Evolutionary conservation across 495 filamentous ascomycete genomes (phyloP).

Genomic region (Penicillium flavigenum): DNA sequence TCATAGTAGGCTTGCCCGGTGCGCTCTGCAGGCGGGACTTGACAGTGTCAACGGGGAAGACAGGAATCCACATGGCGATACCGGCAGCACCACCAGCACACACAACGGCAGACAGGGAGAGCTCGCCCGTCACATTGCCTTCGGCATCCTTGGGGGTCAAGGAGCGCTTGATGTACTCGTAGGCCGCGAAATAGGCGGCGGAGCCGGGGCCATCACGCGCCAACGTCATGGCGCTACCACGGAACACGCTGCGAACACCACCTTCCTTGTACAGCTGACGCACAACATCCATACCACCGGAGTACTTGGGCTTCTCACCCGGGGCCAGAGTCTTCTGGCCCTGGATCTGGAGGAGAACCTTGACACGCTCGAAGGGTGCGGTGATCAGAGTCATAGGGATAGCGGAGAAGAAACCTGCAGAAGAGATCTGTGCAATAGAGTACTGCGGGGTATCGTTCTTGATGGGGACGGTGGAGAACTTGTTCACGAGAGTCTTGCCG

Average conservation of each 20-base stretch:
- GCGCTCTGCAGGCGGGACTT: constrained; percentile 93
- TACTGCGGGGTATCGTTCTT: constrained; percentile 62
- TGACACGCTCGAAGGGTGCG: constrained; percentile 96
- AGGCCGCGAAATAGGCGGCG: constrained; percentile 95
- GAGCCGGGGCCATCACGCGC: constrained; percentile 90
- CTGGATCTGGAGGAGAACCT: constrained; percentile 96
- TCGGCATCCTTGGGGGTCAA: constrained; percentile 81
- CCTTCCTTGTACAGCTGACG: constrained; percentile 91
- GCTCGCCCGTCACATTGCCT: constrained; percentile 65
- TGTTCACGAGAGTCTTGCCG: constrained; percentile 81
- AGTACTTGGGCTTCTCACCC: constrained; percentile 91
- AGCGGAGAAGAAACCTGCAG: constrained; percentile 95
- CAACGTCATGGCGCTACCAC: constrained; percentile 85
- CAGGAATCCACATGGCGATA: constrained; percentile 98
- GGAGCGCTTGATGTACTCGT: constrained; percentile 87
- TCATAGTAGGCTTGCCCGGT: constrained; percentile 80
- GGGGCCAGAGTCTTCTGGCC: constrained; percentile 82
- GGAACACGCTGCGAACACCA: constrained; percentile 85
- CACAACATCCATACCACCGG: constrained; percentile 88
- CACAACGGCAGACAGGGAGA: constrained; percentile 81
- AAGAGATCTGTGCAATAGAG: constrained; percentile 82
- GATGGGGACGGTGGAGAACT: constrained; percentile 59
- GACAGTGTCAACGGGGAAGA: constrained; percentile 96
- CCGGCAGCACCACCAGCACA: constrained; percentile 86
- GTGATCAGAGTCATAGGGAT: constrained; percentile 98